Conservation (phyloP, 164 flowering plant genomes). For the Macadamia integrifolia region DNA sequence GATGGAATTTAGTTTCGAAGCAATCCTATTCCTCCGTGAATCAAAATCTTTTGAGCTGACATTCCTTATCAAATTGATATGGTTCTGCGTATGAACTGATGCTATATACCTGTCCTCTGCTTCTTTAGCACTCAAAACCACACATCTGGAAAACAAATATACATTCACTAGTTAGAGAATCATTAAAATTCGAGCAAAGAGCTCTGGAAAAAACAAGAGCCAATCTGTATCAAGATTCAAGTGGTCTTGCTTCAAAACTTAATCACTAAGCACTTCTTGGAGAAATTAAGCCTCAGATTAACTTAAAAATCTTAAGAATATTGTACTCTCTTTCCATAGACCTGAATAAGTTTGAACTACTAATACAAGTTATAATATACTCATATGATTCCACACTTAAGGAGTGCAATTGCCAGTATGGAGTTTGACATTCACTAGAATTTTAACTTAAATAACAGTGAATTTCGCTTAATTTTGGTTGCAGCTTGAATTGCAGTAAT, state of each 20-base stretch:
- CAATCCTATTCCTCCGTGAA: conserved; percentile 45
- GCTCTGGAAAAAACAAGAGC: background rate
- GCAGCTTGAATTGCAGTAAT: too few species aligned
- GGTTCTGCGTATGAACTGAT: conserved; percentile 64
- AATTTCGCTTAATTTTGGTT: too few species aligned
- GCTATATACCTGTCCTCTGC: conserved; percentile 61
- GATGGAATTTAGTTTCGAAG: conserved; percentile 68
- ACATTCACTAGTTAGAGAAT: background rate
- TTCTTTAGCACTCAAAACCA: conserved; percentile 64
- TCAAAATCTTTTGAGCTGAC: conserved; percentile 57
- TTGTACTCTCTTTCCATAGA: background rate
- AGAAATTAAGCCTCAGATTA: background rate
- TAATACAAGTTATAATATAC: too few species aligned
- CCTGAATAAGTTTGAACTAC: too few species aligned
- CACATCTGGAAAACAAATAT: conserved; percentile 52
- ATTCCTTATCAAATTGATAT: conserved; percentile 55
- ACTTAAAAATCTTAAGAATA: too few species aligned
- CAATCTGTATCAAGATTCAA: background rate
- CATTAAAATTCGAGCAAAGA: background rate
- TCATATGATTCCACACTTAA: too few species aligned
- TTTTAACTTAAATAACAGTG: too few species aligned
- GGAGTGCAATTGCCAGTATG: too few species aligned
- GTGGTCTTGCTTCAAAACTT: background rate
- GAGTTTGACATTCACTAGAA: too few species aligned
- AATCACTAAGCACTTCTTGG: background rate